Base-by-base conservation (phyloP, 805 yeast species). In the Candida rishiriensis region DNA sequence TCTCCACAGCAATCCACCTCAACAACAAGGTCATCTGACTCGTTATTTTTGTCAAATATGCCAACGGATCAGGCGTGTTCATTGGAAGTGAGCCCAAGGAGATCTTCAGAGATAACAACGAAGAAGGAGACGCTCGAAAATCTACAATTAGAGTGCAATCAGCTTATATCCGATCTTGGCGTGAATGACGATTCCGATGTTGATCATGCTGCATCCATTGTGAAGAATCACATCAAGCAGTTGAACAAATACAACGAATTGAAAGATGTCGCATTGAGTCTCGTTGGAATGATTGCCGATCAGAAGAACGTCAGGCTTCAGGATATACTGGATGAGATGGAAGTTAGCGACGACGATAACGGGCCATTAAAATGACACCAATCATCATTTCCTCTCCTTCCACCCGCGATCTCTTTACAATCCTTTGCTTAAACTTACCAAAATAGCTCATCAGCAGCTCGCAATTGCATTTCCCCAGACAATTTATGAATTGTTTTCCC, bases 211-310 rank as follows among this genome's bases (percentile, higher is more conserved):
- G 73, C 70, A 34, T 61, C 55, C 1, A 65, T 81, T 1, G 73
- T 76, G n/a, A 66, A 69, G 35, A 54, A 58, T 26, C 88, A 84
- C 50, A 78, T 83, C 18, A 55, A 59, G 26, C 68, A 70, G 41
- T 60, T 83, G 34, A 78, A 79, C 48, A 63, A 67, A 42, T 84
- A 83, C 60, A 80, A 83, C 53, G 87, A 81, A 47, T 61, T 84
- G 18, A 74, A 77, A 53, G 89, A 83, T 55, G 69, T 72, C 2
- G 85, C 87, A 0, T 54, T 81, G 42, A 71, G 75, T 7, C 57
- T 84, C 48, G 73, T 80, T 10, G 73, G 76, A 34, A 59, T 80
- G 67, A 79, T 83, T 29, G 84, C 87, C 0, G 79, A 77, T 41
- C 83, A 79, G 47, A 68, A 78, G 46, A 64, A 70, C 21, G 63